Evolutionary conservation across 805 yeast species (phyloP).

Genomic region (Metschnikowia lachancei): DNA sequence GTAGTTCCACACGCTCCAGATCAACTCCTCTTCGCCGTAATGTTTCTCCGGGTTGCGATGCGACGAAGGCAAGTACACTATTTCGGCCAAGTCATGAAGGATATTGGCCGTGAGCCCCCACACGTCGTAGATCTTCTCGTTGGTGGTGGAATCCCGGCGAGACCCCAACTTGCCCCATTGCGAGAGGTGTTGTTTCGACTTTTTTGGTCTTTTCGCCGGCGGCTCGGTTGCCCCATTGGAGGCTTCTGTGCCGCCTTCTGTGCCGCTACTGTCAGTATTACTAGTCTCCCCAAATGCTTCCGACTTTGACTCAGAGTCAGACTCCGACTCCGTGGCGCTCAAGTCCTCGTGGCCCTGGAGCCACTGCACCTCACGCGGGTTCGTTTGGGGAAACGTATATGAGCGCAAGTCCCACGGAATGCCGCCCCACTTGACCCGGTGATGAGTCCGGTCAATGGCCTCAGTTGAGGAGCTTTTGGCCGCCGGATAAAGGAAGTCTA

Average conservation of each 20-base stretch:
- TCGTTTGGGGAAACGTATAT: slow-evolving; percentile 56
- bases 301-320: not conserved
- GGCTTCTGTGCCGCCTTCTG: too few relatives aligned
- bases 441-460: slow-evolving; percentile 31
- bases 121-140: slow-evolving; percentile 59
- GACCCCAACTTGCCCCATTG: slow-evolving; percentile 43
- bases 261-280: too few relatives aligned
- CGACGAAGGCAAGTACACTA: slow-evolving; percentile 34
- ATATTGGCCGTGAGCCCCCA: slow-evolving; percentile 86
- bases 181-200: slow-evolving; percentile 19
- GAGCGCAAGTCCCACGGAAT: slow-evolving; percentile 64
- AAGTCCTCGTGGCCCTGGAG: slow-evolving; percentile 54
- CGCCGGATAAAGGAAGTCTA: slow-evolving; percentile 49
- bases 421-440: slow-evolving; percentile 64
- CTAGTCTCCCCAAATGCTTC: not conserved
- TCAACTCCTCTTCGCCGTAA: slow-evolving; percentile 65
- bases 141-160: slow-evolving; percentile 34
- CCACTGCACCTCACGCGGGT: slow-evolving; percentile 60
- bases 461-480: slow-evolving; percentile 27
- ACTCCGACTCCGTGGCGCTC: slow-evolving; percentile 53
- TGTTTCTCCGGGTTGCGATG: slow-evolving; percentile 13
- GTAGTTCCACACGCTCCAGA: slow-evolving; percentile 50
- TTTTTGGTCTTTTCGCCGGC: not conserved
- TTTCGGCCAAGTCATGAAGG: slow-evolving; percentile 63
- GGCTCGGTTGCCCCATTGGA: too few relatives aligned